These are phyloP conservation scores for Acidomyces sp. DNA, from an alignment of 495 filamentous ascomycete species.

Conservation along the genomic window DNA sequence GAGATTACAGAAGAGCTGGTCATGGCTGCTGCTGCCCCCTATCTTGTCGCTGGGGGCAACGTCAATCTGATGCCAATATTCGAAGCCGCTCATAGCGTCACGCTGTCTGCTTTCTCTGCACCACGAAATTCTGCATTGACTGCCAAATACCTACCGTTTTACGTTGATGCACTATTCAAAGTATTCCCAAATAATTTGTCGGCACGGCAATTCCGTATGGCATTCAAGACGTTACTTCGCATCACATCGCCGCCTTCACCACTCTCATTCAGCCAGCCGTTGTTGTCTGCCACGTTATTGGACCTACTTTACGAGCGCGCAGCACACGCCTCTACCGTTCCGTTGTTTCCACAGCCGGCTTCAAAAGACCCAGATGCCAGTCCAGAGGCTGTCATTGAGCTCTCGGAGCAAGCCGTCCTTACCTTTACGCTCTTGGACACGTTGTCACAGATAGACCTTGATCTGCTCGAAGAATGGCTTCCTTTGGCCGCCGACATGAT, in stretches of 20 bases:
- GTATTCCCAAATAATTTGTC: conserved; percentile 75
- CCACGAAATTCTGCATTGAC: conserved; percentile 62
- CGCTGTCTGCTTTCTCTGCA: conserved; percentile 69
- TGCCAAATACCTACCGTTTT: conserved; percentile 65
- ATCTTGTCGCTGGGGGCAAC: conserved; percentile 55
- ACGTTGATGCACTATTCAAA: conserved; percentile 73
- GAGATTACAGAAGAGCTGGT: conserved; percentile 57
- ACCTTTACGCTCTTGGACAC: conserved; percentile 71
- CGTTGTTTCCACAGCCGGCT: conserved; percentile 29
- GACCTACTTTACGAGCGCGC: conserved; percentile 68
- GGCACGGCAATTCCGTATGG: conserved; percentile 79
- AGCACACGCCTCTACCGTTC: conserved; percentile 38
- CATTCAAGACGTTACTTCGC: conserved; percentile 78
- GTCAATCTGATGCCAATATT: conserved; percentile 55
- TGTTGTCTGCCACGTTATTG: conserved; percentile 63
- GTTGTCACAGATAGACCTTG: conserved; percentile 57
- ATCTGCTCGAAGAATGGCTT: conserved; percentile 64
- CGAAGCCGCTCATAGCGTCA: conserved; percentile 79
- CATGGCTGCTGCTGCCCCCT: conserved; percentile 58
- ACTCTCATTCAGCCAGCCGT: conserved; percentile 54
- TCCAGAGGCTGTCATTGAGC: conserved; percentile 21
- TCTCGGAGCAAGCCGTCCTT: conserved; percentile 74
- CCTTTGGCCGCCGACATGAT: conserved; percentile 57
- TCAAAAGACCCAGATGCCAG: conserved; percentile 10
- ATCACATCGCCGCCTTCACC: conserved; percentile 73